Base-by-base conservation (phyloP, 192 early-diverging fungal genomes). In the Geosiphon pyriformis region DNA sequence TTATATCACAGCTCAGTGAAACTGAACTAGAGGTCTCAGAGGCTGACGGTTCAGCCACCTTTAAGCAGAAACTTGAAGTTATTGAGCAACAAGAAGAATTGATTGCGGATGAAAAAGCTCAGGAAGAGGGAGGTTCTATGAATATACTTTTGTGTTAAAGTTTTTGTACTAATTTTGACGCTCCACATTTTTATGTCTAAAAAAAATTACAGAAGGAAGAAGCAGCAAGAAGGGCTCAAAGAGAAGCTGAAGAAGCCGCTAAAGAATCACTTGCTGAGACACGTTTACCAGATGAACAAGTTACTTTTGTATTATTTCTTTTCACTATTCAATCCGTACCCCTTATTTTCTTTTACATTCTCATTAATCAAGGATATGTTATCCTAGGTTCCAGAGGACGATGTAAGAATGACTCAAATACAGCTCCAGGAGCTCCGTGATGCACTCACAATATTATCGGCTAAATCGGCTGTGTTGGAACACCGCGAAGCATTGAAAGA, bases 71-170 rank as follows among this genome's bases (percentile, higher is more conserved):
- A 78, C 83, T 96, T 49, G 91, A 94, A 60, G 92, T 96, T 32
- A 72, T 98, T 55, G 88, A 95, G 63, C 88, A 98, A 74, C 96
- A 98, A 76, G 91, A 98, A 75, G 94, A 98, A 70, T 80, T 98
- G 61, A 96, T 98, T 68, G 90, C 90, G 67, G 94, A 96, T 65
- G 96, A 98, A 76, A 82, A 86, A 47, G 93, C 87, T 59, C 92
- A 98, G 77, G 92, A 93, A 61, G 83, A 65, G 63, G 63, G n/a
- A n/a, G n/a, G n/a, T n/a, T n/a, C n/a, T n/a, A n/a, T 65, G 12
- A 22, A 20, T n/a, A 64, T 25, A 32, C 7, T 20, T 52, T 4
- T 22, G 10, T 52, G 6, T n/a, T n/a, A n/a, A n/a, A n/a, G n/a
- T n/a, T n/a, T n/a, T n/a, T n/a, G n/a, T n/a, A n/a, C n/a, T n/a